A percentile compares a stretch with the other conserved stretches of the same genome.
Evolutionary conservation across 2,329 filamentous ascomycete genomes (phyloP).

Genomic region (Annulohypoxylon truncatum): DNA sequence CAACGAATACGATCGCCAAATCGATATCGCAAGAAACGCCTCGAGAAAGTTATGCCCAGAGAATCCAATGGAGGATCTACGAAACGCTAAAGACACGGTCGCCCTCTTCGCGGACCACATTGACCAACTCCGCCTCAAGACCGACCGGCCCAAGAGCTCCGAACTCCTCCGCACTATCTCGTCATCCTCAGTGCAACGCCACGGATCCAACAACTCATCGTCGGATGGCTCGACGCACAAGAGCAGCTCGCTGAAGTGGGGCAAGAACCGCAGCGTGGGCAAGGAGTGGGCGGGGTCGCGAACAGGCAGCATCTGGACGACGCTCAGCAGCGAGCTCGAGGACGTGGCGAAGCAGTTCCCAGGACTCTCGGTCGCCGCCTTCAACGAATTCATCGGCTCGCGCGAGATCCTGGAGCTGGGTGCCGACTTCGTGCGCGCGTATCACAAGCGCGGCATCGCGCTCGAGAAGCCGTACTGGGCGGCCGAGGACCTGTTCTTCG

Average conservation of each 20-base stretch:
- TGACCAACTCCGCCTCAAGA: slow-evolving; percentile 34
- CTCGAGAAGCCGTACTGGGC: slow-evolving; percentile 41
- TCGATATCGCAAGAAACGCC: background rate
- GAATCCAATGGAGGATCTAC: slow-evolving; percentile 44
- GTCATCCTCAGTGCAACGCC: slow-evolving; percentile 25
- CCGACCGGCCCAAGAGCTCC: background rate
- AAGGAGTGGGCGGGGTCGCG: slow-evolving; percentile 43
- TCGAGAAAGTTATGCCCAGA: slow-evolving; percentile 6
- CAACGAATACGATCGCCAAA: background rate
- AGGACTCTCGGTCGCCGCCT: slow-evolving; percentile 39
- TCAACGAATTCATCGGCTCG: slow-evolving; percentile 46
- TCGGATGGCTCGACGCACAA: slow-evolving; percentile 28
- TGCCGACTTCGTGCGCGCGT: slow-evolving; percentile 41
- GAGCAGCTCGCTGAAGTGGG: slow-evolving; percentile 16
- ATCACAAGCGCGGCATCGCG: slow-evolving; percentile 17
- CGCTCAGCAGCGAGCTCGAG: slow-evolving; percentile 43
- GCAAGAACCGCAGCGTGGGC: slow-evolving; percentile 14
- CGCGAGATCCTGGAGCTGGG: slow-evolving; percentile 45
- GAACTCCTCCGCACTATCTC: slow-evolving; percentile 8
- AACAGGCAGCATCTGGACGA: slow-evolving; percentile 34
- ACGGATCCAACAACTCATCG: slow-evolving; percentile 33
- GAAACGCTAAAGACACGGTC: slow-evolving; percentile 43
- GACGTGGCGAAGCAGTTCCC: slow-evolving; percentile 40
- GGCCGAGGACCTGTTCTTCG: slow-evolving; percentile 47
- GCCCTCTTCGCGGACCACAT: slow-evolving; percentile 41